phyloP scores from a whole-genome alignment of 768 basidiomycete species.

The Paxillus involutus region DNA sequence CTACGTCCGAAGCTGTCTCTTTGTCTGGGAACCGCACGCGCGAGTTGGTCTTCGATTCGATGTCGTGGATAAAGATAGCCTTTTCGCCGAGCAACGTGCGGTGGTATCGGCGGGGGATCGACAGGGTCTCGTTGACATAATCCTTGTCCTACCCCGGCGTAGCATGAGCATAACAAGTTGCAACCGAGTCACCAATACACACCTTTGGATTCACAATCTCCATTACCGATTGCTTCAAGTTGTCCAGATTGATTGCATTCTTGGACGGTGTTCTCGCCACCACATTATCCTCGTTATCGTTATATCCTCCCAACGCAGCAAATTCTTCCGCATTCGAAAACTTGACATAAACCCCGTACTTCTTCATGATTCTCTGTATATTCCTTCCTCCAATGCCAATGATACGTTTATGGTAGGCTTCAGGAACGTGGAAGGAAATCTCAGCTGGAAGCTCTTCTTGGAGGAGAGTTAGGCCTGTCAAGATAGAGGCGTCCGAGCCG shows the following conservation, averaged over 20 bases:
- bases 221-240: constrained; percentile 95
- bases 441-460: constrained; percentile 99
- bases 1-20: constrained; percentile 90
- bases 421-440: constrained; percentile 97
- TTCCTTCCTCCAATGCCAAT: constrained; percentile 98
- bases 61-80: constrained; percentile 95
- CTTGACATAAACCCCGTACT: constrained; percentile 99
- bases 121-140: constrained; percentile 89
- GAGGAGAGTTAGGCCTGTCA: constrained; percentile 84
- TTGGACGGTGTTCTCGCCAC: constrained; percentile 98
- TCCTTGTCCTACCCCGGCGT: constrained; percentile 78
- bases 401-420: constrained; percentile 97
- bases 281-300: constrained; percentile 98
- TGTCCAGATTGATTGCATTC: constrained; percentile 93
- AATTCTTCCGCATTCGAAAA: constrained; percentile 98
- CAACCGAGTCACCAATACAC: constrained; percentile 12
- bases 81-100: constrained; percentile 95
- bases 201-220: constrained; percentile 97
- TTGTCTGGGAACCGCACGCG: constrained; percentile 91
- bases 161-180: not conserved
- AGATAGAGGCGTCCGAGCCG: constrained; percentile 78
- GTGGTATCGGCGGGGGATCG: constrained; percentile 93
- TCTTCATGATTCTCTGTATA: constrained; percentile 99
- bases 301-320: constrained; percentile 89
- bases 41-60: constrained; percentile 95